Evolutionary conservation across 176 grass and related monocot species (phyloP).

Genomic region (Oryza glumipatula): DNA sequence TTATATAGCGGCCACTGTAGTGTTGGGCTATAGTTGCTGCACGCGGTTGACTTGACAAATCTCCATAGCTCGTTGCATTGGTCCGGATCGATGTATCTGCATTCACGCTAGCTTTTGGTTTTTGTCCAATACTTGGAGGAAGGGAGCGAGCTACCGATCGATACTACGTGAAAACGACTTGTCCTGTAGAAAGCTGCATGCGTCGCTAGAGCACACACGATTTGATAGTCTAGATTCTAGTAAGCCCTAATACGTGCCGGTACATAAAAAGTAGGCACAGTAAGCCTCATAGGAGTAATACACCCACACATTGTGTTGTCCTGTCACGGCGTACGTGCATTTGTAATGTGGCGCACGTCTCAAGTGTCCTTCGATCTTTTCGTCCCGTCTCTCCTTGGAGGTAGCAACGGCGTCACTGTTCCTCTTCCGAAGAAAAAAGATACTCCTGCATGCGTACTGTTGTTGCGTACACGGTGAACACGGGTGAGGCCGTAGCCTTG

Average conservation of each 20-base stretch:
- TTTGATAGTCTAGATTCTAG: conserved; percentile 69
- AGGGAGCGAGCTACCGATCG: conserved; percentile 24
- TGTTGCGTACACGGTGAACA: not conserved
- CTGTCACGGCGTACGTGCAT: conserved; percentile 32
- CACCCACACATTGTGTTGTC: conserved; percentile 43
- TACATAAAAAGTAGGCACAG: conserved; percentile 56
- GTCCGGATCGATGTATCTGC: not conserved
- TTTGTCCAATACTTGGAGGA: not conserved
- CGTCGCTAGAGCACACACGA: conserved; percentile 15
- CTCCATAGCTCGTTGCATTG: not conserved
- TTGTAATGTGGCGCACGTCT: conserved; percentile 15
- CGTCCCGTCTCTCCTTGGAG: not conserved
- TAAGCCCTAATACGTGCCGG: conserved; percentile 44
- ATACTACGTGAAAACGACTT: conserved; percentile 49
- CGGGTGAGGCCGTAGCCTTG: not conserved
- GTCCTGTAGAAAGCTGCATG: conserved; percentile 57
- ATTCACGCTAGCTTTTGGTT: not conserved
- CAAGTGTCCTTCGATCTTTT: not conserved
- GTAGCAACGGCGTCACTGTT: not conserved
- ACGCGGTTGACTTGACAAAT: conserved; percentile 53
- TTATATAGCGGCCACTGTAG: conserved; percentile 48
- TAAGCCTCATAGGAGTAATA: conserved; percentile 34
- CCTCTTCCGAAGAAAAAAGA: not conserved
- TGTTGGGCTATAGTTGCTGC: not conserved
- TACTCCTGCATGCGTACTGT: not conserved